Conservation (phyloP, 1,139 yeast species). For the Yamadazyma trypodendri region DNA sequence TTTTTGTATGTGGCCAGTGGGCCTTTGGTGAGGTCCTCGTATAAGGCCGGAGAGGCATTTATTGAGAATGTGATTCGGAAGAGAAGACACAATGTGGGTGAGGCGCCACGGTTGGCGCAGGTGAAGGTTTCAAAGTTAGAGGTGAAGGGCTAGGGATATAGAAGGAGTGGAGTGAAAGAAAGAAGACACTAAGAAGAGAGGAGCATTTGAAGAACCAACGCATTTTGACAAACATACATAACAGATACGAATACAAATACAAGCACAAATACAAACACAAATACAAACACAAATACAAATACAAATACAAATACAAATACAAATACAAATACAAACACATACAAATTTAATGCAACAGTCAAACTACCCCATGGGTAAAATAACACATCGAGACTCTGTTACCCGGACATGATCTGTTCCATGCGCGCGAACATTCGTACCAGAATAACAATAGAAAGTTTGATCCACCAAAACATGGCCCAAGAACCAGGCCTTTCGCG, state of each 20-base stretch:
- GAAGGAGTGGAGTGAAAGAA: too few relatives aligned
- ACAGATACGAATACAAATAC: too few relatives aligned
- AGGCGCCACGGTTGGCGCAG: slow-evolving; percentile 35
- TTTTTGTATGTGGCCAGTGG: slow-evolving; percentile 97
- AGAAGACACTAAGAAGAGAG: too few relatives aligned
- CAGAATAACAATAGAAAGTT: slow-evolving; percentile 5
- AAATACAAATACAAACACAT: neutral
- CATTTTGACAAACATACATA: too few relatives aligned
- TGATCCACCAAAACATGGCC: slow-evolving; percentile 8
- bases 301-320: neutral
- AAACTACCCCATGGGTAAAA: too few relatives aligned
- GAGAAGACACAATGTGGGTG: slow-evolving; percentile 57
- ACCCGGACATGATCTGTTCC: slow-evolving; percentile 1
- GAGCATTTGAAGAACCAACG: too few relatives aligned
- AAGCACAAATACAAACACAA: neutral
- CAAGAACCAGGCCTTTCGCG: slow-evolving; percentile 3
- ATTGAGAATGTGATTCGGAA: slow-evolving; percentile 90
- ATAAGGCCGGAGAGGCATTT: slow-evolving; percentile 98
- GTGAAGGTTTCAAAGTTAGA: slow-evolving; percentile 10
- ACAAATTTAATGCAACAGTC: neutral
- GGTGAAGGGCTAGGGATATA: neutral
- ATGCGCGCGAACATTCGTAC: slow-evolving; percentile 1
- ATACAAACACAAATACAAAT: neutral
- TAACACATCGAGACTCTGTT: neutral
- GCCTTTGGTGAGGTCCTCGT: slow-evolving; percentile 92